Conservation (phyloP, 805 yeast genomes). For the Metschnikowia aberdeeniae region DNA sequence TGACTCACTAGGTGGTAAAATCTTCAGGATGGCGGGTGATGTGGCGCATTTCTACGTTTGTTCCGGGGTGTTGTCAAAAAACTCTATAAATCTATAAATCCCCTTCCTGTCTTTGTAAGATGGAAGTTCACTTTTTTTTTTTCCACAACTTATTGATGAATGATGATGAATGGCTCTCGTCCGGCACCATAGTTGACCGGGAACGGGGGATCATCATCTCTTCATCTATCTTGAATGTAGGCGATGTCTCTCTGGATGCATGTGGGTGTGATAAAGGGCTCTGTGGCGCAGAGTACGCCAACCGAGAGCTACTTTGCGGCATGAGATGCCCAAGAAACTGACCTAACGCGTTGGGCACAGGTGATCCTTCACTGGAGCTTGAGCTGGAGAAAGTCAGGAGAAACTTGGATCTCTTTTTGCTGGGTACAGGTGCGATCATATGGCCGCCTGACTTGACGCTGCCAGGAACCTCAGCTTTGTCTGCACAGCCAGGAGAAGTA, state of each 20-base stretch:
- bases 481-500: neutral
- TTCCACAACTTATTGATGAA: conserved; percentile 20
- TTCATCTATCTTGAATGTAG: conserved; percentile 2
- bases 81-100: conserved; percentile 3
- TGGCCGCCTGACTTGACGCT: neutral
- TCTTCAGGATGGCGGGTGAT: neutral
- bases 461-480: neutral
- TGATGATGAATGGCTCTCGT: conserved; percentile 10
- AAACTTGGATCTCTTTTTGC: conserved; percentile 10
- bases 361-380: conserved; percentile 12
- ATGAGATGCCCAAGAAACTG: conserved; percentile 7
- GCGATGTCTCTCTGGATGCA: conserved; percentile 6
- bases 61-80: neutral
- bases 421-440: conserved; percentile 12
- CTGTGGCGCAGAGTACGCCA: conserved; percentile 14
- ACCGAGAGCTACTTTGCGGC: conserved; percentile 12
- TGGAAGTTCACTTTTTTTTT: conserved; percentile 14
- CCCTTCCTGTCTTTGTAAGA: neutral
- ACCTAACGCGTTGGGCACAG: conserved; percentile 6
- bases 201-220: conserved; percentile 8
- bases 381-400: conserved; percentile 8
- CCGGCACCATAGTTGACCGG: conserved; percentile 8
- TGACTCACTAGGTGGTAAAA: conserved; percentile 6
- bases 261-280: conserved; percentile 10
- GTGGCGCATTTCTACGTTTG: neutral